Evolutionary conservation across 768 basidiomycete species (phyloP), one percentile per base, ranked within the genome.

Genomic region (Suillus bovinus): DNA sequence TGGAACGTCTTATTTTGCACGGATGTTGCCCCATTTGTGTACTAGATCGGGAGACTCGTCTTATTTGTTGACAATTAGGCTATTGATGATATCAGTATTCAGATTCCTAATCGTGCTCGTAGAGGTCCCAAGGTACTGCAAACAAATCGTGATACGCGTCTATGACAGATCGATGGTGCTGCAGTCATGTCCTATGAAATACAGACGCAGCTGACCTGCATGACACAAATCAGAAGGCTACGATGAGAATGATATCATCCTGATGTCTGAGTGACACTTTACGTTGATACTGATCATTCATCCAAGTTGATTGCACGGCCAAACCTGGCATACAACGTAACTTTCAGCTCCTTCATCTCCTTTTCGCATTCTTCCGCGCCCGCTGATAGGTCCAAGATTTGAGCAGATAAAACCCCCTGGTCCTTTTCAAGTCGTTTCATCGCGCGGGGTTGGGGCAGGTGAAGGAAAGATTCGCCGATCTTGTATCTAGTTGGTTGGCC

Each of bases 291-390:
- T 20, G 24, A 27, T 56, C 24, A 90, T 71, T 91, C 92, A 72
- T 96, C 94, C 52, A 97, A 84, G 74, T 97, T 97, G 76, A 96
- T 96, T 42, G 94, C 90, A 46, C 83, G 86, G 22, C 95, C 95
- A 72, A 98, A 98, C 76, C 95, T 96, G 31, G 91, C 92, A 70
- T 97, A 97, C 60, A 95, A 71, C 0, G 80, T 71, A 46, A 90
- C 82, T 72, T 95, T 95, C 49, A 94, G 84, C 58, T 84, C 84
- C 70, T 90, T 89, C 92, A 94, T 93, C 68, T 86, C 79, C 36
- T 74, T 80, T 67, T 92, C 88, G 71, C 88, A 91, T 22, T 86
- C 82, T 58, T 87, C 85, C 20, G 85, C 84, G 39, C 81, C 79
- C 10, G 71, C 71, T 9, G 83, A 73, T 0, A 91, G 71, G 14